Percentiles rank a stretch among this genome's conserved stretches.
Evolutionary conservation across 2,329 filamentous ascomycete genomes (phyloP).

Genomic region (Corynespora cassiicola): DNA sequence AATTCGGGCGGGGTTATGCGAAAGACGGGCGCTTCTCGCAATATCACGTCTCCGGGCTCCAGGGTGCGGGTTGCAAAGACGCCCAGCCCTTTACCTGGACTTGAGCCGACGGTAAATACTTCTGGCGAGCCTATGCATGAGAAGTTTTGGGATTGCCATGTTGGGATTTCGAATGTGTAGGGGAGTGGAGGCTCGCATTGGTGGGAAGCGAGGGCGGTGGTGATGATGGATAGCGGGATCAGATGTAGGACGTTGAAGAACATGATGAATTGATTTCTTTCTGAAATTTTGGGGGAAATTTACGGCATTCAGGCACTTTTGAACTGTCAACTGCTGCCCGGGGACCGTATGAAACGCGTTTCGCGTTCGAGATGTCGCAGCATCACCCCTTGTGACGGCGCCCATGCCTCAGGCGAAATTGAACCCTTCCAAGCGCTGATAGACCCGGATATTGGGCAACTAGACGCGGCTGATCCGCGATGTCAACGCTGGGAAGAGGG

Average conservation of each 20-base stretch:
- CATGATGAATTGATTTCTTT: not conserved
- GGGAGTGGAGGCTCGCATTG: constrained; percentile 16
- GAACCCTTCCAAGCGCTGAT: no score
- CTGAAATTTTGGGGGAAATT: no score
- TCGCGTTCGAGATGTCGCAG: constrained; percentile 17
- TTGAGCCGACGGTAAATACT: constrained; percentile 34
- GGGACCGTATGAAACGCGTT: constrained; percentile 22
- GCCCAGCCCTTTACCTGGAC: constrained; percentile 51
- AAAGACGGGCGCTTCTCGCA: constrained; percentile 49
- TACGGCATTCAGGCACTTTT: not conserved
- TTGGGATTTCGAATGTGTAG: constrained; percentile 12
- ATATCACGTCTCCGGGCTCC: constrained; percentile 46
- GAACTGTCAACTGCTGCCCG: not conserved
- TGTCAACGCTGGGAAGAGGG: no score
- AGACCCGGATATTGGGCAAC: no score
- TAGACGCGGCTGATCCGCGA: no score
- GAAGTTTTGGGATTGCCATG: constrained; percentile 21
- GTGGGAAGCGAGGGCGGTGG: constrained; percentile 8
- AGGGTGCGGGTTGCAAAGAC: constrained; percentile 48
- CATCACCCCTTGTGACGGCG: constrained; percentile 6
- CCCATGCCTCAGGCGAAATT: constrained; percentile 3
- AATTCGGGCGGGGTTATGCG: constrained; percentile 35
- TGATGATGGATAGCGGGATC: not conserved
- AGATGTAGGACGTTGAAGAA: not conserved
- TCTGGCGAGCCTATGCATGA: constrained; percentile 31